Conservation (phyloP, 2,329 filamentous ascomycete species). For the Pestalotiopsis sp. region DNA sequence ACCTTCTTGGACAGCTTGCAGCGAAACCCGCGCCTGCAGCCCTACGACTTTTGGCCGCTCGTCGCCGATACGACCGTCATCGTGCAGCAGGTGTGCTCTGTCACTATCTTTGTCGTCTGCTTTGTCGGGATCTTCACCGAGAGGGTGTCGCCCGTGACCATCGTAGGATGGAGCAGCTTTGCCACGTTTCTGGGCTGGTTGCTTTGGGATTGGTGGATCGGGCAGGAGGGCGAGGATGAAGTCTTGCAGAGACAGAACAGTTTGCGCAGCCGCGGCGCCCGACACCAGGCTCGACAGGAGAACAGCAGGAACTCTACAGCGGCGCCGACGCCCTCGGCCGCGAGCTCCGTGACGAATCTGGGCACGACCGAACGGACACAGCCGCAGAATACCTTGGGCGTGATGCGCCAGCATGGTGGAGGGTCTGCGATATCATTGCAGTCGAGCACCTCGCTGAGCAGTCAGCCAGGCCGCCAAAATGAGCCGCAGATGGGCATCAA, state of each 20-base stretch:
- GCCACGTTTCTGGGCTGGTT: constrained; percentile 87
- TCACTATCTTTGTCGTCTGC: constrained; percentile 91
- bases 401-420: constrained; percentile 50
- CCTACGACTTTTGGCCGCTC: constrained; percentile 97
- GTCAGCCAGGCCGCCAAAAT: constrained; percentile 31
- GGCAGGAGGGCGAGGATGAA: constrained; percentile 63
- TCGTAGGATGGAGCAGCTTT: constrained; percentile 83
- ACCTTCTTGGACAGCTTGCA: constrained; percentile 97
- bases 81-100: constrained; percentile 93
- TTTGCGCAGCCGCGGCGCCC: constrained; percentile 36
- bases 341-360: constrained; percentile 52
- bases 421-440: constrained; percentile 60
- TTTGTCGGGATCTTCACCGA: constrained; percentile 90
- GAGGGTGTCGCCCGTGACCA: constrained; percentile 84
- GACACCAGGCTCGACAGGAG: constrained; percentile 30
- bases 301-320: constrained; percentile 30
- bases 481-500: constrained; percentile 35
- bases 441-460: constrained; percentile 42
- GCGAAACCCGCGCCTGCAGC: constrained; percentile 87
- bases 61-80: constrained; percentile 96
- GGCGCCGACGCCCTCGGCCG: constrained; percentile 36
- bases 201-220: constrained; percentile 89
- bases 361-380: constrained; percentile 29
- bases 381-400: constrained; percentile 32
- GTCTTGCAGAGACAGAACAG: constrained; percentile 38